Conservation (phyloP, 331 rosid species). For the Quercus tomentella region DNA sequence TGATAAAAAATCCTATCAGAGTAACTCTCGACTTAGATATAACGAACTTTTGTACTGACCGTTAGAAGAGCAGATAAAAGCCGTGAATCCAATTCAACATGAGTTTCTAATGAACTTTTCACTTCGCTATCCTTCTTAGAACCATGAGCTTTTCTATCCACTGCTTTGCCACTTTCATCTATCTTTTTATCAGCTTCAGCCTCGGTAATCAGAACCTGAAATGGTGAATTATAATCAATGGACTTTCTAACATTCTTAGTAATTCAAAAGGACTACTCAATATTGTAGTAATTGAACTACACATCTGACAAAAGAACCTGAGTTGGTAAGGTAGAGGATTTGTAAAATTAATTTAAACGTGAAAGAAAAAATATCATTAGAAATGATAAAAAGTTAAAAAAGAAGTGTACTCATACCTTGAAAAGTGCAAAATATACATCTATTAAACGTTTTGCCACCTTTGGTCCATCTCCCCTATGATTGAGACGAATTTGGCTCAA, state of each 20-base stretch:
- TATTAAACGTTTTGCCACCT: conserved; percentile 84
- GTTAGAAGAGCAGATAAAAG: conserved; percentile 83
- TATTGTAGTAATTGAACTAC: background rate
- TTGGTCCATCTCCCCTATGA: conserved; percentile 85
- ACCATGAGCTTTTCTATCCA: conserved; percentile 8
- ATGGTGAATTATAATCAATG: conserved; percentile 11
- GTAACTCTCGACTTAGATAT: background rate
- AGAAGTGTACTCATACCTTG: conserved; percentile 53
- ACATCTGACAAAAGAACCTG: background rate
- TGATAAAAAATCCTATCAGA: background rate
- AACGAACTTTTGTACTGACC: conserved; percentile 33
- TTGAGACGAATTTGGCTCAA: conserved; percentile 85
- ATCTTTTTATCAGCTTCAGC: conserved; percentile 39
- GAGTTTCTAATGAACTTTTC: conserved; percentile 45
- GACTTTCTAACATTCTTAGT: background rate
- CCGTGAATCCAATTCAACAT: conserved; percentile 76
- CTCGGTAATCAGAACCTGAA: conserved; percentile 74
- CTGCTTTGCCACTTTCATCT: conserved; percentile 39
- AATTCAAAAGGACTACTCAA: background rate
- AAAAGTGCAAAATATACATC: conserved; percentile 90
- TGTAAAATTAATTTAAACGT: background rate
- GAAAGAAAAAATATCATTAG: background rate
- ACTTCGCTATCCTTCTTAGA: conserved; percentile 29
- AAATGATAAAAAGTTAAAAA: background rate
- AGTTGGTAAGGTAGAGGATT: background rate